Evolutionary conservation across 2,329 filamentous ascomycete species (phyloP).

Genomic region (Trichoderma endophyticum): DNA sequence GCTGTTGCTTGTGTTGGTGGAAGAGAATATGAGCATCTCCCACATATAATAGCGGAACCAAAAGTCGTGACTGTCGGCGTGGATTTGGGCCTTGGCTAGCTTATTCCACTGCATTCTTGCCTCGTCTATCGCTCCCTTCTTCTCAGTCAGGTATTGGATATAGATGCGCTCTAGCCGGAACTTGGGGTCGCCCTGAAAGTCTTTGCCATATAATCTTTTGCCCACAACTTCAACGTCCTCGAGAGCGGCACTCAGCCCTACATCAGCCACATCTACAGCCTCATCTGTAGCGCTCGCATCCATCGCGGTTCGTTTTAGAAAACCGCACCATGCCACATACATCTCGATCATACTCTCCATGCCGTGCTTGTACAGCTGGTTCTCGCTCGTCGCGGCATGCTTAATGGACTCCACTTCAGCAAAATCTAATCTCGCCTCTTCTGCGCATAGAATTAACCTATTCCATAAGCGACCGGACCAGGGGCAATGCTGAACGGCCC

Average conservation of each 20-base stretch:
- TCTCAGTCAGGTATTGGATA: slow-evolving; percentile 86
- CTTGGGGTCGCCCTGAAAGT: slow-evolving; percentile 80
- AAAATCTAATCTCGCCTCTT: slow-evolving; percentile 73
- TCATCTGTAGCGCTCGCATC: slow-evolving; percentile 71
- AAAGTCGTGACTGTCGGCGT: slow-evolving; percentile 82
- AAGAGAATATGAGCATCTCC: slow-evolving; percentile 70
- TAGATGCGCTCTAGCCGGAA: slow-evolving; percentile 89
- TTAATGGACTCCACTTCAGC: slow-evolving; percentile 85
- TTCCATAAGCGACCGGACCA: slow-evolving; percentile 93
- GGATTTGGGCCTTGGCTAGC: slow-evolving; percentile 59
- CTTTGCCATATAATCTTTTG: slow-evolving; percentile 67
- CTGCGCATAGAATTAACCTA: slow-evolving; percentile 79
- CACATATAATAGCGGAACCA: slow-evolving; percentile 91
- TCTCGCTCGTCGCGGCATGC: slow-evolving; percentile 82
- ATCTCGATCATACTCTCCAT: slow-evolving; percentile 88
- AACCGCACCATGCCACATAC: slow-evolving; percentile 92
- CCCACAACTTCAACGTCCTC: slow-evolving; percentile 82
- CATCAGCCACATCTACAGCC: slow-evolving; percentile 83
- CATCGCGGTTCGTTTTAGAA: slow-evolving; percentile 82
- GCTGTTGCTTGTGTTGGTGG: slow-evolving; percentile 44
- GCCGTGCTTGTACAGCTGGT: slow-evolving; percentile 78
- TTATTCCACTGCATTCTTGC: slow-evolving; percentile 76
- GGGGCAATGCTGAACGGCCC: slow-evolving; percentile 85
- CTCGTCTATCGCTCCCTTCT: slow-evolving; percentile 70
- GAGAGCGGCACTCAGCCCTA: slow-evolving; percentile 79